phyloP scores from a whole-genome alignment of 257 asterid species.

The Misopates orontium region DNA sequence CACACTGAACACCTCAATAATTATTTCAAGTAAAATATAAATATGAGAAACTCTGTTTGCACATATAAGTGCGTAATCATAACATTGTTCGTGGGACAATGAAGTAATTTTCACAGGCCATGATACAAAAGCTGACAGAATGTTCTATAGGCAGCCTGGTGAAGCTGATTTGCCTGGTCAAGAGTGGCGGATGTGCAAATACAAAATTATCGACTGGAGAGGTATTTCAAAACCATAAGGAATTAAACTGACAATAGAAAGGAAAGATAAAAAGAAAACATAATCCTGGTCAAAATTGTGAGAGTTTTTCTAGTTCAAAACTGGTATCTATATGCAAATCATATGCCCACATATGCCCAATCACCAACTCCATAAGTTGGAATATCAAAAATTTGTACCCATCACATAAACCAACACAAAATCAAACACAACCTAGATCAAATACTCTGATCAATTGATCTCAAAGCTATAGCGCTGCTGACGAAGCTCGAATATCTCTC shows the following conservation, averaged over 20 bases:
- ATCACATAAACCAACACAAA: too few species aligned
- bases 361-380: too few species aligned
- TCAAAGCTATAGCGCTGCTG: too few species aligned
- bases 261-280: neutral
- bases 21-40: neutral
- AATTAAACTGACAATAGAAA: neutral
- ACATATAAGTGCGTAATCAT: neutral
- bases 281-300: neutral
- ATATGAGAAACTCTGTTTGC: neutral
- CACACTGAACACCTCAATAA: neutral
- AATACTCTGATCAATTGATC: too few species aligned
- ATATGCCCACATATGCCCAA: neutral
- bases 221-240: neutral
- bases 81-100: neutral
- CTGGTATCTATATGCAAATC: neutral
- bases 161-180: too few species aligned
- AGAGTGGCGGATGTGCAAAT: neutral
- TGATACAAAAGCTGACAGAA: neutral
- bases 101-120: neutral
- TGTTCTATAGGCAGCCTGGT: neutral
- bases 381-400: too few species aligned
- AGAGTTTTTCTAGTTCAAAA: neutral
- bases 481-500: too few species aligned
- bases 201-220: neutral
- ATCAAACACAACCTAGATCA: too few species aligned